phyloP scores from a whole-genome alignment of 495 filamentous ascomycete genomes.

The Xylaria intraflava region DNA sequence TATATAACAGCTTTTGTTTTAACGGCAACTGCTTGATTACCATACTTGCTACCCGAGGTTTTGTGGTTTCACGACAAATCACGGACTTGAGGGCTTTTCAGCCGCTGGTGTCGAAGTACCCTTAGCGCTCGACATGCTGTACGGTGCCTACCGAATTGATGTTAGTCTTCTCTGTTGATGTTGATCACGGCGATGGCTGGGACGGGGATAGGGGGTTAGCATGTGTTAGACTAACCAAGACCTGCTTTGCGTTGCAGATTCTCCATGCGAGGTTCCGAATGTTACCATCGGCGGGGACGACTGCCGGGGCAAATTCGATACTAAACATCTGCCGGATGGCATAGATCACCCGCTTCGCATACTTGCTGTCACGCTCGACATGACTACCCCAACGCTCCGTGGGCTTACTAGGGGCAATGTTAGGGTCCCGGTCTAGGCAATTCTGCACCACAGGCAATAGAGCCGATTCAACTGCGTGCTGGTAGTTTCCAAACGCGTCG shows the following conservation, averaged over 20 bases:
- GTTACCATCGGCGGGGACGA: constrained; percentile 88
- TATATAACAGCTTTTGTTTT: no score
- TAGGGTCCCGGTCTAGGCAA: constrained; percentile 86
- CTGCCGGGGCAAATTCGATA: constrained; percentile 87
- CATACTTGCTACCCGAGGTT: no score
- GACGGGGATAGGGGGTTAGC: neutral
- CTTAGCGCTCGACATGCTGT: constrained; percentile 56
- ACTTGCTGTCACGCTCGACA: constrained; percentile 82
- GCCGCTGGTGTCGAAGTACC: constrained; percentile 47
- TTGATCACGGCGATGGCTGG: neutral
- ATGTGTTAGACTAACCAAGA: constrained; percentile 59
- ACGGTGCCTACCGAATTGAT: constrained; percentile 48
- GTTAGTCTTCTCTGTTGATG: neutral
- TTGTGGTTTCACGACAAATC: neutral
- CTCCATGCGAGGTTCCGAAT: constrained; percentile 90
- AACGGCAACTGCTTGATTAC: no score
- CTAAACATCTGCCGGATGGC: constrained; percentile 97
- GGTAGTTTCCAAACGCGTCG: constrained; percentile 16
- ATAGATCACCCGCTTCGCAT: constrained; percentile 81
- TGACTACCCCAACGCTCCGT: constrained; percentile 77
- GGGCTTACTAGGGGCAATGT: constrained; percentile 75
- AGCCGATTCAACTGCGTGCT: constrained; percentile 59
- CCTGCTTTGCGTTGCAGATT: constrained; percentile 90
- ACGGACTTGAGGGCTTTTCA: constrained; percentile 23
- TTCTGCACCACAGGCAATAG: constrained; percentile 78